These are phyloP conservation scores for Cylindrotheca closterium DNA, from an alignment of 108 stramenopile species.

Conservation along the genomic window DNA sequence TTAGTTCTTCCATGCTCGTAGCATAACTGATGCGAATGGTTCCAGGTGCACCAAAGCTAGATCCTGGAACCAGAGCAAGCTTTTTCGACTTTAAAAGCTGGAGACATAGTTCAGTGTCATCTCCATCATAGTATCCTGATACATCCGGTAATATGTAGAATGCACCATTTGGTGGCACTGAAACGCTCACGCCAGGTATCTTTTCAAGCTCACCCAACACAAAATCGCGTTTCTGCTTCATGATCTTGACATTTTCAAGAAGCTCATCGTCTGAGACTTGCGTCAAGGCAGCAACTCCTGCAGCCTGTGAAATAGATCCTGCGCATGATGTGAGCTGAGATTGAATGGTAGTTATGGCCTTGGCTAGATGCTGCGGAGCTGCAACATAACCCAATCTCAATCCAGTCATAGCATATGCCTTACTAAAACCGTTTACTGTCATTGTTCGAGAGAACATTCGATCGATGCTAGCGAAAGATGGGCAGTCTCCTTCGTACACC, in stretches of 20 bases:
- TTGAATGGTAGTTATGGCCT: constrained; percentile 82
- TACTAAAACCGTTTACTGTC: constrained; percentile 94
- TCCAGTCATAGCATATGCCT: constrained; percentile 98
- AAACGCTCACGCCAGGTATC: constrained; percentile 64
- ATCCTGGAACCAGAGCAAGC: constrained; percentile 95
- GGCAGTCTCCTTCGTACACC: constrained; percentile 80
- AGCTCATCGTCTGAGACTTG: constrained; percentile 74
- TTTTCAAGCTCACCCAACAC: constrained; percentile 65
- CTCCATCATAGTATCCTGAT: constrained; percentile 70
- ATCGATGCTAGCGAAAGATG: constrained; percentile 80
- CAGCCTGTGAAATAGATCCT: constrained; percentile 91
- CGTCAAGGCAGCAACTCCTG: constrained; percentile 85
- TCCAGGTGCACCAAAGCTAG: constrained; percentile 89
- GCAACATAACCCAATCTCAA: constrained; percentile 88
- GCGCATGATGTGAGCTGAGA: constrained; percentile 94
- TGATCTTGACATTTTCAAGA: constrained; percentile 61
- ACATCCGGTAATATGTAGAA: constrained; percentile 97
- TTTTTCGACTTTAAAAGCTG: constrained; percentile 81
- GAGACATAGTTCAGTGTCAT: constrained; percentile 83
- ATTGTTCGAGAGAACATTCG: constrained; percentile 87
- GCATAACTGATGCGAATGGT: constrained; percentile 94
- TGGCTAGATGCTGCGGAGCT: constrained; percentile 63
- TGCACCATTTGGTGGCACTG: constrained; percentile 85
- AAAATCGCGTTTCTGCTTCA: constrained; percentile 87
- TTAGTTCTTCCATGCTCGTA: constrained; percentile 88